Conservation (phyloP, 75 land plant genomes). For the Azolla pinnata region DNA sequence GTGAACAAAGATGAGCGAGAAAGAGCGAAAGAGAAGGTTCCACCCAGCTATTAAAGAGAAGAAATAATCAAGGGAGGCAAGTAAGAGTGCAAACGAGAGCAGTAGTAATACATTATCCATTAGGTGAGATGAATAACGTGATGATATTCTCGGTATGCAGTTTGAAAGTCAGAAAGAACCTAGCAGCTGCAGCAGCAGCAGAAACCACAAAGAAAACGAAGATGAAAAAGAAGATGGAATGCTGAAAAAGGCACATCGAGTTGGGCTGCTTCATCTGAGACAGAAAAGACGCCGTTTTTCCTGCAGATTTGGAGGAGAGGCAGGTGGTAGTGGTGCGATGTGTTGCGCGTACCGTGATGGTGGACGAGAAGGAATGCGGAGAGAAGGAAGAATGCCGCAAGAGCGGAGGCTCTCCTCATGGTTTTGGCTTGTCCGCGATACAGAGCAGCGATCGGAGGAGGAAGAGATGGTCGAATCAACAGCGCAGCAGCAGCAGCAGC, state of each 20-base stretch:
- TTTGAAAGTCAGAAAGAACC: not conserved
- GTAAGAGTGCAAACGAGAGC: not conserved
- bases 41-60: not conserved
- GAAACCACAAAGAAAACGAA: not conserved
- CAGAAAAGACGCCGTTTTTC: too few species aligned
- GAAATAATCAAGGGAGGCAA: not conserved
- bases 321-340: too few species aligned
- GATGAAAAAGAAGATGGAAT: not conserved
- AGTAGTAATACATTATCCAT: too few species aligned
- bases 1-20: not conserved
- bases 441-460: too few species aligned
- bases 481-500: too few species aligned
- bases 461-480: too few species aligned
- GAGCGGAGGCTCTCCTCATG: slow-evolving; percentile 15
- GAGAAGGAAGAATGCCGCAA: slow-evolving; percentile 17
- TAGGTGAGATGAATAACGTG: too few species aligned
- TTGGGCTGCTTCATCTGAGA: too few species aligned
- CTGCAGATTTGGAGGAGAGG: too few species aligned
- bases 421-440: not conserved
- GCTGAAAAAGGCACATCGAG: too few species aligned
- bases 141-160: too few species aligned
- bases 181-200: not conserved
- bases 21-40: not conserved
- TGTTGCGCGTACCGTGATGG: slow-evolving; percentile 12
- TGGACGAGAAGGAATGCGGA: slow-evolving; percentile 14